A percentile compares a stretch with the other conserved stretches of the same genome.
These are phyloP conservation scores for Leptodermis oblonga DNA, from an alignment of 257 asterid genomes.

Conservation along the genomic window DNA sequence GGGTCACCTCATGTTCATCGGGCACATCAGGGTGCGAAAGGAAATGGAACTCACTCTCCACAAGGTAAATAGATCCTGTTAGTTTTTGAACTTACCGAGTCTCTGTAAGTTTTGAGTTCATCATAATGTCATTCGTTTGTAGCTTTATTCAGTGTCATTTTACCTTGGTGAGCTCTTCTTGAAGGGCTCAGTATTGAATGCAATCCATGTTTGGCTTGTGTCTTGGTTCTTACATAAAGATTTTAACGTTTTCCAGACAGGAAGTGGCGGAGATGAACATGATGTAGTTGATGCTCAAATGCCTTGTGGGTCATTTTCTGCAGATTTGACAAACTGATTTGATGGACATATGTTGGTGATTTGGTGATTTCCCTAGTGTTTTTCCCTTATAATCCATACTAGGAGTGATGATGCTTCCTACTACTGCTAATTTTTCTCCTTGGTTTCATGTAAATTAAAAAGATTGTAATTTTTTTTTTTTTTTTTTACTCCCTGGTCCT, in stretches of 20 bases:
- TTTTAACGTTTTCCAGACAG: conserved; percentile 48
- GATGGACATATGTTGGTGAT: conserved; percentile 2
- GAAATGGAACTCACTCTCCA: conserved; percentile 66
- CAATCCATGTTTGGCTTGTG: neutral
- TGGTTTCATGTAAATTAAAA: conserved; percentile 10
- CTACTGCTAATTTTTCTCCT: neutral
- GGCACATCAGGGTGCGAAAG: conserved; percentile 66
- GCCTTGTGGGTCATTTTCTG: neutral
- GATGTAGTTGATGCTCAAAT: conserved; percentile 2
- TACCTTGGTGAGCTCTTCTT: neutral
- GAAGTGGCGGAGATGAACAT: conserved; percentile 68
- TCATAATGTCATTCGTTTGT: neutral
- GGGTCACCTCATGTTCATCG: conserved; percentile 82
- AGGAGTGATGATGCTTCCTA: neutral
- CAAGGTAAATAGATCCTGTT: conserved; percentile 49
- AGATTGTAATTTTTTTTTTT: neutral
- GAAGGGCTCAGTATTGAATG: neutral
- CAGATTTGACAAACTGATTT: conserved; percentile 6
- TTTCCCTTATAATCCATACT: neutral
- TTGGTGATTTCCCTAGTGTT: conserved; percentile 4
- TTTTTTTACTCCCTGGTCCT: neutral
- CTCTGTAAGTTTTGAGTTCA: conserved; percentile 4
- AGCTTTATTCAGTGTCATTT: neutral
- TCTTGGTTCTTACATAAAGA: neutral
- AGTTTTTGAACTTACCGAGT: neutral